phyloP scores from a whole-genome alignment of 2,329 filamentous ascomycete species.

The Ophiostoma sp. region DNA sequence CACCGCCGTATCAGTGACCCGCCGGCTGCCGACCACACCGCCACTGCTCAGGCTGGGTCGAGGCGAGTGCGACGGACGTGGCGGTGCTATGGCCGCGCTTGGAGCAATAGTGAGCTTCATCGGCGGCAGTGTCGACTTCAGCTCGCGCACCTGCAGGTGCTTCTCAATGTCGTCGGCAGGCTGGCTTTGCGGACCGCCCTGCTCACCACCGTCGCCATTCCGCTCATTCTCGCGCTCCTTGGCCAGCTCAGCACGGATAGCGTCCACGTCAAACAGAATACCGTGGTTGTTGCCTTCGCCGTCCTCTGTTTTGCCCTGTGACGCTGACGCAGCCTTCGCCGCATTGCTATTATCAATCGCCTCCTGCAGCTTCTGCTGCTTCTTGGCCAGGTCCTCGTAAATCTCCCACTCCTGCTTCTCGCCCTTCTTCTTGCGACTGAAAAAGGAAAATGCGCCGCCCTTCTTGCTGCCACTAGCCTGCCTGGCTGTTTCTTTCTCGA shows the following conservation, averaged over 20 bases:
- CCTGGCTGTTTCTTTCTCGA: conserved; percentile 76
- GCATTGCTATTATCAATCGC: neutral
- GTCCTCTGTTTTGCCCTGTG: conserved; percentile 40
- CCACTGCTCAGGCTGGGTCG: conserved; percentile 28
- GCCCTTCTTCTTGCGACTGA: conserved; percentile 72
- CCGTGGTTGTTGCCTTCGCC: conserved; percentile 50
- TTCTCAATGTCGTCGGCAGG: conserved; percentile 34
- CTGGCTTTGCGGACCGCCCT: conserved; percentile 17
- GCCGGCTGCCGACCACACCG: neutral
- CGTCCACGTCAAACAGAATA: conserved; percentile 91
- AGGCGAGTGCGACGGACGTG: conserved; percentile 33
- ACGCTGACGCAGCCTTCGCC: conserved; percentile 14
- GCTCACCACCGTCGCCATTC: neutral
- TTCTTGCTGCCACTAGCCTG: conserved; percentile 46
- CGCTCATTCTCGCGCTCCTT: conserved; percentile 48
- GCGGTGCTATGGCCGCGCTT: conserved; percentile 15
- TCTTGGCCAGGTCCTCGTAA: conserved; percentile 60
- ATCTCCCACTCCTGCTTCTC: conserved; percentile 91
- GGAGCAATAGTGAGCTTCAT: conserved; percentile 66
- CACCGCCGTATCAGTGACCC: conserved; percentile 17
- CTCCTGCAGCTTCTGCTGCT: conserved; percentile 16
- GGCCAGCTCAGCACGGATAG: conserved; percentile 80
- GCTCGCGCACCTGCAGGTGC: conserved; percentile 63
- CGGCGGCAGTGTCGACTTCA: conserved; percentile 81
- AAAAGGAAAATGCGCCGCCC: conserved; percentile 62